A percentile compares a stretch with the other conserved stretches of the same genome.
Evolutionary conservation across 2,329 filamentous ascomycete species (phyloP).

Genomic region (Blastomyces gilchristii): DNA sequence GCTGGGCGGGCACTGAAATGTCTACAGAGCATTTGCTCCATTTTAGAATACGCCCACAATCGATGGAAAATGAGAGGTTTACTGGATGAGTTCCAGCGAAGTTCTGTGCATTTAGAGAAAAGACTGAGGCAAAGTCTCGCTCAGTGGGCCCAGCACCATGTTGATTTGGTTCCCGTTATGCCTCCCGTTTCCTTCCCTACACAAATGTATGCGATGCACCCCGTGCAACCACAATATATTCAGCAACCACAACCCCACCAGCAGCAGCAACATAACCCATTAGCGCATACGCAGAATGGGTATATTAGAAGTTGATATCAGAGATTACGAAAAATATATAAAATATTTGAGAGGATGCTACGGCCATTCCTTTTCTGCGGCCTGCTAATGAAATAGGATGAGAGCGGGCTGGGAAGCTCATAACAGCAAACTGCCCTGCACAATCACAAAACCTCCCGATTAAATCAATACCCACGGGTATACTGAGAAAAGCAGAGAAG

Average conservation of each 20-base stretch:
- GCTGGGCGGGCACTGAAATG: constrained; percentile 26
- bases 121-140: constrained; percentile 18
- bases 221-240: background rate
- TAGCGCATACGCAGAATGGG: background rate
- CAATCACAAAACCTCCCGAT: background rate
- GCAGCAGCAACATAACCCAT: background rate
- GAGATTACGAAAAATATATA: background rate
- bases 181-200: background rate
- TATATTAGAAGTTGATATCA: background rate
- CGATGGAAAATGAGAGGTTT: constrained; percentile 28
- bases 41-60: constrained; percentile 26
- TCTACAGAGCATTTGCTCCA: constrained; percentile 23
- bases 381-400: background rate
- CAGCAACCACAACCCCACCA: background rate
- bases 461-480: background rate
- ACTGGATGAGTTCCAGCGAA: constrained; percentile 25
- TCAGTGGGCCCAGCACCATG: background rate
- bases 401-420: background rate
- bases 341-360: background rate
- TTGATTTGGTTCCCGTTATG: background rate
- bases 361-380: background rate
- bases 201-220: background rate
- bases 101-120: constrained; percentile 22
- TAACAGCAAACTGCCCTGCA: background rate
- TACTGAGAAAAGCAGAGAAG: background rate